Percentiles rank a stretch among this genome's conserved stretches.
Evolutionary conservation across 2,329 filamentous ascomycete genomes (phyloP).

Genomic region (Mariannaea sp.): DNA sequence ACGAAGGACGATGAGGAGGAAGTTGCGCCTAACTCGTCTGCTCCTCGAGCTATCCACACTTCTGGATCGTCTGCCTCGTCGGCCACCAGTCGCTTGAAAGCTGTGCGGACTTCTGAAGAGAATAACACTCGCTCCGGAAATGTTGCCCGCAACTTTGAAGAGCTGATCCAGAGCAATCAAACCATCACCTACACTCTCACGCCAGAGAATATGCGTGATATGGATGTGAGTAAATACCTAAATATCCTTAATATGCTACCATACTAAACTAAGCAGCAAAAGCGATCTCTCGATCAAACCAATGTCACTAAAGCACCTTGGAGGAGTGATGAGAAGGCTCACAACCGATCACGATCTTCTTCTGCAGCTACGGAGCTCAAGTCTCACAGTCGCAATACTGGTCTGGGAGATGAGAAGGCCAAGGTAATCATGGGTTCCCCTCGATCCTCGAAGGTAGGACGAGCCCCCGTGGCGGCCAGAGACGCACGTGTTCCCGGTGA

Average conservation of each 20-base stretch:
- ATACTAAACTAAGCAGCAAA: slow-evolving; percentile 42
- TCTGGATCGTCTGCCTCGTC: slow-evolving; percentile 59
- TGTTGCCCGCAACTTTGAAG: slow-evolving; percentile 72
- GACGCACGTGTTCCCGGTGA: slow-evolving; percentile 74
- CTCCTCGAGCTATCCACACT: slow-evolving; percentile 49
- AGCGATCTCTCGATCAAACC: slow-evolving; percentile 50
- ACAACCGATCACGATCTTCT: slow-evolving; percentile 54
- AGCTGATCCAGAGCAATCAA: slow-evolving; percentile 80
- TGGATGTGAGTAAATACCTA: slow-evolving; percentile 61
- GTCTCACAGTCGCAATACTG: slow-evolving; percentile 21
- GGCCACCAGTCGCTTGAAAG: slow-evolving; percentile 55
- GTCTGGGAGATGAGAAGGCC: slow-evolving; percentile 27
- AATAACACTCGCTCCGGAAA: slow-evolving; percentile 57
- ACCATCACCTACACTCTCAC: slow-evolving; percentile 84
- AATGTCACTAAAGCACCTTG: slow-evolving; percentile 48
- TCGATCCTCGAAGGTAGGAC: slow-evolving; percentile 26
- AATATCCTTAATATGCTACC: too few relatives aligned
- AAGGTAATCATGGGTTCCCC: slow-evolving; percentile 31
- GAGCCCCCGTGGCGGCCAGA: slow-evolving; percentile 54
- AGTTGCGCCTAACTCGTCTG: slow-evolving; percentile 22
- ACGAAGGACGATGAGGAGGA: slow-evolving; percentile 46
- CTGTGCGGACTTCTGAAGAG: slow-evolving; percentile 63
- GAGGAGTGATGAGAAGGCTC: slow-evolving; percentile 53
- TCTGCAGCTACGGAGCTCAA: slow-evolving; percentile 48
- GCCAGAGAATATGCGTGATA: slow-evolving; percentile 76